Base-by-base conservation (phyloP, 1,139 yeast species). In the Trichomonascaceae sp. region DNA sequence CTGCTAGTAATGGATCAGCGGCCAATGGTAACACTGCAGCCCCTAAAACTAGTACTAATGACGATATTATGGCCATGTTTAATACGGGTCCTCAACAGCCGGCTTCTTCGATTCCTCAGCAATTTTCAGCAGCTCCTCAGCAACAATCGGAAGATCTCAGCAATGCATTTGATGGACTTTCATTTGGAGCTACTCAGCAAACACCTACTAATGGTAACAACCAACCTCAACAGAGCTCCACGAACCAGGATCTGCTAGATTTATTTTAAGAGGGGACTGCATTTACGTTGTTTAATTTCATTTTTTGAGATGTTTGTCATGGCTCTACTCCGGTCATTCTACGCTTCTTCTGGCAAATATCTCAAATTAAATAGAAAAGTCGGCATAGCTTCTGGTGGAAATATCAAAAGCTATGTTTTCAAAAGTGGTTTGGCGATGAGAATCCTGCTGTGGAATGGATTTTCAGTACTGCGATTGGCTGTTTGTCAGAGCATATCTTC, bases 161-260 rank as follows among this genome's bases (percentile, higher is more conserved):
- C 39, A 53, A 54, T 47, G 61, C 63, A 45, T 54, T 66, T 59
- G 63, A 65, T 59, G 56, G 64, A 59, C 57, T 63, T 58, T 50
- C 59, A 10, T 47, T 57, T 13, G 54, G 55, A 10, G 47, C 49
- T 20, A 53, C 55, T 4, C 15, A 24, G 20, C 22, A 52, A 27
- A 43, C 55, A 51, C 43, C 59, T 19, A 19, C 49, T 45, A 9
- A 53, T 43, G 50, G 48, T 52, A 53, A n/a, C n/a, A n/a, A 57
- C 27, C 59, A 49, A 10, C 54, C 19, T 43, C 53, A 47, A 32
- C 55, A 38, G 53, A 51, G 48, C 49, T 58, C 55, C 56, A 66
- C 77, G 44, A 71, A 74, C 49, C 69, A 74, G 55, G 89, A 84
- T 63, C 73, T 84, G 57, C 70, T 84, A 58, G 86, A 83, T 62